Evolutionary conservation across 140 eudicot genomes (phyloP), one percentile per base, ranked within the genome.

Genomic region (Oenanthe javanica): DNA sequence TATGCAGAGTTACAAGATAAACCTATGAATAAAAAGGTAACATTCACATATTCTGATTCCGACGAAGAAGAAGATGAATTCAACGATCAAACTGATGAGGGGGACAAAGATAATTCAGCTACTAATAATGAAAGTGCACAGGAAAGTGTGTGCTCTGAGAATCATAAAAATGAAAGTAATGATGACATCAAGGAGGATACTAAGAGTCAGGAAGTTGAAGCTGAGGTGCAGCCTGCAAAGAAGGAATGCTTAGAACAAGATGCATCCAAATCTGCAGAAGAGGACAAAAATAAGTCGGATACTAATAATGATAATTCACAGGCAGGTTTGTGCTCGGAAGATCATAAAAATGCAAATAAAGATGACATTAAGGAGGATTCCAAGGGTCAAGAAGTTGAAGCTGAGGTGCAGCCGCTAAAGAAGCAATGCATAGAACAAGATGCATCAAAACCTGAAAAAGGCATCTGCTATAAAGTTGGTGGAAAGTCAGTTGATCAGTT

Each of bases 401-500:
- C 85, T 82, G 87, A 79, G 43, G 86, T 81, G 63, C 97, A 85
- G 77, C 96, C 87, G 40, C 81, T 46, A 73, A 94, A 90, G 90
- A 92, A 90, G 81, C 99, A 88, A 81, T 85, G 93, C 27, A 2
- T 82, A 70, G 96, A 86, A 75, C 47, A 57, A 75, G 84, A 78
- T 16, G 81, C 83, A 50, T 16, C 82, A 25, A 84, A 83, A 59
- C 21, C 59, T 82, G 87, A 80, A 81, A 80, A 83, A 70, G 82
- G 80, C 27, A 4, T 71, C 31, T 50, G 77, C 57, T 77, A 69
- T 45, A 92, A 82, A 51, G 69, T 48, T 19, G 93, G 82, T 55
- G 87, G 85, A 69, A 88, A 84, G 84, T 92, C 99, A 19, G 84
- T 94, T 80, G 98, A 94, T 82, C 84, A 83, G 91, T 82, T 94